Evolutionary conservation across 371 early-diverging fungal genomes (phyloP).

Genomic region (Gilbertella persicaria): DNA sequence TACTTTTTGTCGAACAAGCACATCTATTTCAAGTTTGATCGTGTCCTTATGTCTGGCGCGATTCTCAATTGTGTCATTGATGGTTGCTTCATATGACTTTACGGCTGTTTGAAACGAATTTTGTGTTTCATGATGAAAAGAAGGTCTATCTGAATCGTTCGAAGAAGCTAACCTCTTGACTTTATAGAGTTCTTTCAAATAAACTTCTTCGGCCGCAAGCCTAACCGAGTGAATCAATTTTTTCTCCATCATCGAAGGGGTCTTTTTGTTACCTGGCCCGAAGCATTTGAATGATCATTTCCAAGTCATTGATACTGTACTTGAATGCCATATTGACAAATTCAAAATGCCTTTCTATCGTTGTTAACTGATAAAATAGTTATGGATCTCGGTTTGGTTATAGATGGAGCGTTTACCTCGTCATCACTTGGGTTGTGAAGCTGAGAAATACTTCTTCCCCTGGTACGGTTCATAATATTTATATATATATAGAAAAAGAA

Average conservation of each 20-base stretch:
- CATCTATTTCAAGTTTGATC: conserved; percentile 21
- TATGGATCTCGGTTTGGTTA: background rate
- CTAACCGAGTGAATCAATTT: conserved; percentile 1
- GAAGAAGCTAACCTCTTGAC: conserved; percentile 23
- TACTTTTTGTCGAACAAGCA: conserved; percentile 20
- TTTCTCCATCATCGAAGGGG: too few relatives aligned
- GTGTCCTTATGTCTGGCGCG: conserved; percentile 25
- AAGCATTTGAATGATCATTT: conserved; percentile 35
- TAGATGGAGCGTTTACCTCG: conserved; percentile 4
- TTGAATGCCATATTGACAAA: conserved; percentile 43
- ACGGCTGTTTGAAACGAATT: conserved; percentile 32
- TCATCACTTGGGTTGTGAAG: conserved; percentile 1
- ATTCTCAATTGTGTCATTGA: conserved; percentile 26
- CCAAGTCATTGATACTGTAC: conserved; percentile 44
- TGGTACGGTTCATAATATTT: conserved; percentile 4
- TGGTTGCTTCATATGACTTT: conserved; percentile 30
- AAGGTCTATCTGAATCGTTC: conserved; percentile 20
- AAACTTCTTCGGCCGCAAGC: conserved; percentile 43
- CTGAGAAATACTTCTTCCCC: conserved; percentile 14
- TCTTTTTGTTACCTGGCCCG: conserved; percentile 34
- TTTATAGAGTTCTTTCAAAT: conserved; percentile 30
- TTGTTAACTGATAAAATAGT: background rate
- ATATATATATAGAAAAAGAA: background rate
- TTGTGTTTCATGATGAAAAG: background rate
- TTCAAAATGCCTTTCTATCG: conserved; percentile 40